Conservation (phyloP, 192 early-diverging fungal genomes). For the Backusella macrospora region DNA sequence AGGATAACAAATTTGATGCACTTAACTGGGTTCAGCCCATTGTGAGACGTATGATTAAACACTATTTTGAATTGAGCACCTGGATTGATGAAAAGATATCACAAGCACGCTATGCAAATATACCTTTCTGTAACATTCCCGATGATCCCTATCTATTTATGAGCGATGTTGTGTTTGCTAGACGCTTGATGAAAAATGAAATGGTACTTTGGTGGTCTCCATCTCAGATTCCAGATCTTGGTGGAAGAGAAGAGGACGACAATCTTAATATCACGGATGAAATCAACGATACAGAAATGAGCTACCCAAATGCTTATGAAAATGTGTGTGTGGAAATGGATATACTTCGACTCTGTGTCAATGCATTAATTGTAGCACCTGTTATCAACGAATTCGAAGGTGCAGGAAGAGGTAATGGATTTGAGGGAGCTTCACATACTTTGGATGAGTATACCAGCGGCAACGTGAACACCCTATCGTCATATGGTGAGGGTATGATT, state of each 20-base stretch:
- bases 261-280: constrained; percentile 57
- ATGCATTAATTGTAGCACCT: constrained; percentile 77
- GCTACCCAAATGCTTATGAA: constrained; percentile 72
- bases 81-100: constrained; percentile 76
- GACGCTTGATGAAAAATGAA: constrained; percentile 74
- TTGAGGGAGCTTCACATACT: constrained; percentile 52
- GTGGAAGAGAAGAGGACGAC: constrained; percentile 85
- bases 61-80: constrained; percentile 72
- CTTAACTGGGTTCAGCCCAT: constrained; percentile 85
- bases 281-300: constrained; percentile 72
- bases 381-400: constrained; percentile 84
- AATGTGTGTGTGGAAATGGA: constrained; percentile 87
- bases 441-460: constrained; percentile 65
- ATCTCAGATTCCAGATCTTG: constrained; percentile 79
- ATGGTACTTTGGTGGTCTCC: constrained; percentile 93
- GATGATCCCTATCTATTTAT: constrained; percentile 82
- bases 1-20: constrained; percentile 73
- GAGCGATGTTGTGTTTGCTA: constrained; percentile 84
- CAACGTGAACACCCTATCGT: constrained; percentile 39
- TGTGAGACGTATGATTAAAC: constrained; percentile 71
- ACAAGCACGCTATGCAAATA: constrained; percentile 78
- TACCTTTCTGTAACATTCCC: constrained; percentile 90
- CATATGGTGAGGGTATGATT: constrained; percentile 46
- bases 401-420: constrained; percentile 38
- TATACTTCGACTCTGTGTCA: constrained; percentile 78